Base-by-base conservation (phyloP, 768 basidiomycete species). In the Serendipita vermifera region DNA sequence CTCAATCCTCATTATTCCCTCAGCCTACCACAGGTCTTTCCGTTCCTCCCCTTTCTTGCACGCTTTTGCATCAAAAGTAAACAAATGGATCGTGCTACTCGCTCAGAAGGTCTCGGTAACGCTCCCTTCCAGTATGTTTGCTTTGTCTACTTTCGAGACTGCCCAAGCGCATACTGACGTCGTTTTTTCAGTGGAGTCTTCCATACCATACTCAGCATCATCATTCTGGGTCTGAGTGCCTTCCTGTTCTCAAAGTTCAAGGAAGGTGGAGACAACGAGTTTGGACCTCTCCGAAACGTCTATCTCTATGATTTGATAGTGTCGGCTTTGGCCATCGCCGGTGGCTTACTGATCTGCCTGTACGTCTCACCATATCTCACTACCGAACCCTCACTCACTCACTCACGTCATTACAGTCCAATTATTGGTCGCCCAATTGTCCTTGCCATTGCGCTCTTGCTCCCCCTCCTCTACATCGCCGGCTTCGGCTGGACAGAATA, bases 201-300 rank as follows among this genome's bases (percentile, higher is more conserved):
- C 46, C 46, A 51, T 29, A 26, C 15, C n/a, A 14, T 91, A 59
- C 75, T 92, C 71, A 83, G 85, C 65, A 74, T 80, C 56, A 71
- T 82, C 26, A 86, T 89, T 61, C 80, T 87, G 59, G 87, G 87
- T 9, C 90, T 90, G 65, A 84, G 86, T 35, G 78, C 81, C 26
- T 14, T 26, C 46, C 46, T 51, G 15, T 51, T 22, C 3, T 29
- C 24, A n/a, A 20, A 51, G 9, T 51, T 22, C 3, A 51, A 51
- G 29, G 22, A 9, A 17, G 22, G 29, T 29, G 46, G 46, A 4
- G 46, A 51, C 22, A 20, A 20, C 39, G 24, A 22, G 15, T 22
- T 22, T n/a, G 4, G 22, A 7, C 20, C 20, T 9, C 22, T 51
- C 5, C 46, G 46, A 7, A 26, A 51, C 3, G 46, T 51, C n/a